phyloP scores from a whole-genome alignment of 1,284 basidiomycete genomes.

The Schizopora paradoxa region DNA sequence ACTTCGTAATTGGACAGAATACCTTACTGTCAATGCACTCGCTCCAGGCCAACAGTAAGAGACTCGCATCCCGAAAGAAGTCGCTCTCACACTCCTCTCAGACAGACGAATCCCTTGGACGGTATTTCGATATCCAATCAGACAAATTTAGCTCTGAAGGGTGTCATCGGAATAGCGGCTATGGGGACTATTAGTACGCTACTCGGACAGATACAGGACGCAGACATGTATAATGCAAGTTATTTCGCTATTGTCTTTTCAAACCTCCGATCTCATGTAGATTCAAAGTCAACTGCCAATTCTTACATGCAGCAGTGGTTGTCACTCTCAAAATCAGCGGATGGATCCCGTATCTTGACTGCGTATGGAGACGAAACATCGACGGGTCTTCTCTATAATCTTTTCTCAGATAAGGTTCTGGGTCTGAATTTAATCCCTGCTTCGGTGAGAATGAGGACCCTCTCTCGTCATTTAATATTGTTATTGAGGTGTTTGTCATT shows the following conservation, averaged over 20 bases:
- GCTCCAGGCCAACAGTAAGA: constrained; percentile 32
- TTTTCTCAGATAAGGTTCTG: constrained; percentile 39
- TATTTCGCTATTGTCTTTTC: background rate
- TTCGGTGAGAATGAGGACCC: constrained; percentile 20
- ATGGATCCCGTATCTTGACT: constrained; percentile 25
- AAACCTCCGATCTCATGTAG: background rate
- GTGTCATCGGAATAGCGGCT: constrained; percentile 37
- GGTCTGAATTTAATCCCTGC: constrained; percentile 25
- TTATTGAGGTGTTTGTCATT: background rate
- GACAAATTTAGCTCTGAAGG: constrained; percentile 37
- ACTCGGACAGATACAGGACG: constrained; percentile 22
- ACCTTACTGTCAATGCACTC: constrained; percentile 32
- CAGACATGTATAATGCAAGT: constrained; percentile 22
- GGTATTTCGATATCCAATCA: constrained; percentile 11
- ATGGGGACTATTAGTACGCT: constrained; percentile 36
- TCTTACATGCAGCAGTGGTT: constrained; percentile 17
- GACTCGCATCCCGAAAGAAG: too few relatives aligned
- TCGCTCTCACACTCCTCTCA: constrained; percentile 1
- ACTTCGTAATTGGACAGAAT: constrained; percentile 37
- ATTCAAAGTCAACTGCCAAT: constrained; percentile 3
- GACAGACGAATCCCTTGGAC: constrained; percentile 13
- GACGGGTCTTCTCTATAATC: constrained; percentile 41
- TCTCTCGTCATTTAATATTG: background rate
- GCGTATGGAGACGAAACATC: constrained; percentile 25
- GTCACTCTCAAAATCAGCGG: constrained; percentile 3